Evolutionary conservation across 164 flowering plant genomes (phyloP).

Genomic region (Pachysandra terminalis): DNA sequence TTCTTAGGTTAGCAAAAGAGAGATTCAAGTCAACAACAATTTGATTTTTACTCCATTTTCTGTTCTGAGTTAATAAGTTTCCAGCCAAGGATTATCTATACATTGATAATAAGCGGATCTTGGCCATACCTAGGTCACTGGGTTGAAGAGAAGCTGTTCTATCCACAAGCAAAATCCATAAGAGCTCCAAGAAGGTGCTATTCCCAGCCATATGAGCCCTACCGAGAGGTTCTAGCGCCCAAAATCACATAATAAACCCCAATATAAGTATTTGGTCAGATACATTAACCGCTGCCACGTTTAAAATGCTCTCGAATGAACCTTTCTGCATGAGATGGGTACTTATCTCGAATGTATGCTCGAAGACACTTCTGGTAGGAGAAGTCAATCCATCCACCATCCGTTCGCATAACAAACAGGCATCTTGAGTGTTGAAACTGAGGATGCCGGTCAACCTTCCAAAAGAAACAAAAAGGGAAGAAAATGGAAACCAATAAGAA

Average conservation of each 20-base stretch:
- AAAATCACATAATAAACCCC: neutral
- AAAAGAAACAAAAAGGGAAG: neutral
- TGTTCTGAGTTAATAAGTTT: neutral
- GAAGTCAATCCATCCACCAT: conserved; percentile 88
- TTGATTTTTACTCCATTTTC: neutral
- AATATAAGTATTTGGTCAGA: conserved; percentile 1
- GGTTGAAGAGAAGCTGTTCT: neutral
- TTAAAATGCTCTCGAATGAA: conserved; percentile 65
- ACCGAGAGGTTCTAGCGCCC: neutral
- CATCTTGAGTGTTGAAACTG: conserved; percentile 71
- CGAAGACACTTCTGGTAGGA: conserved; percentile 89
- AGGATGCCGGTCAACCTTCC: conserved; percentile 88
- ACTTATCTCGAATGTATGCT: conserved; percentile 67
- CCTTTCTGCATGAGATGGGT: conserved; percentile 72
- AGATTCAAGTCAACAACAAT: neutral
- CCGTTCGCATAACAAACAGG: conserved; percentile 75
- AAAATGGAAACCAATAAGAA: too few relatives aligned
- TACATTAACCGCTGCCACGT: conserved; percentile 37
- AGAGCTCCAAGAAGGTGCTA: neutral
- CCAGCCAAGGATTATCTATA: neutral
- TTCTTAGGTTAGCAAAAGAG: neutral
- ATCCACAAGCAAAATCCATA: neutral
- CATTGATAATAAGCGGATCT: neutral
- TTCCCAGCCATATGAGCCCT: neutral
- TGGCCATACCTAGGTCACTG: neutral